Evolutionary conservation across 2,329 filamentous ascomycete species (phyloP).

Genomic region (Lachnellula suecica): DNA sequence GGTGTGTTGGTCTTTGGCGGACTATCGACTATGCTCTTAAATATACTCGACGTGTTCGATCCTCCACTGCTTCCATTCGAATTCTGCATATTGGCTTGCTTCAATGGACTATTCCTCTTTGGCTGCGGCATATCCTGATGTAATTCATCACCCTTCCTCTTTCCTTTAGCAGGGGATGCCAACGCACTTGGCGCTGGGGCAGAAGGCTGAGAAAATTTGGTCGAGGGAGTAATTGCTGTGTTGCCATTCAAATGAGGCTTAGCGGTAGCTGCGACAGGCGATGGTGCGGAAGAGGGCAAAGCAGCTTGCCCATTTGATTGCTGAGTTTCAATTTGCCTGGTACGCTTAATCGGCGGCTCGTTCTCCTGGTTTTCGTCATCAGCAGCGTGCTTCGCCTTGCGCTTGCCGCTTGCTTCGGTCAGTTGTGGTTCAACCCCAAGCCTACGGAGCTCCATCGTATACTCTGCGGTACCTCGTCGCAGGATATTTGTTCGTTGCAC

Average conservation of each 20-base stretch:
- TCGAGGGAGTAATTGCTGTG: background rate
- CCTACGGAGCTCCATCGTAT: background rate
- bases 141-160: slow-evolving; percentile 32
- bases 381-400: slow-evolving; percentile 17
- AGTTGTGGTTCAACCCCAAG: background rate
- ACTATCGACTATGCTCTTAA: slow-evolving; percentile 31
- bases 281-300: background rate
- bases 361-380: slow-evolving; percentile 21
- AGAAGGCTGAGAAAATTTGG: background rate
- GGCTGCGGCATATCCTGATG: slow-evolving; percentile 26
- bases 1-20: slow-evolving; percentile 14
- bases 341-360: slow-evolving; percentile 25
- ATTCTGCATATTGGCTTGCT: slow-evolving; percentile 19
- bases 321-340: slow-evolving; percentile 6
- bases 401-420: slow-evolving; percentile 1
- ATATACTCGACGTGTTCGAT: slow-evolving; percentile 32
- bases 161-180: slow-evolving; percentile 20
- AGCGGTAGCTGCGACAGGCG: background rate
- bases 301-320: slow-evolving; percentile 1
- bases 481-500: slow-evolving; percentile 6
- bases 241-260: slow-evolving; percentile 9
- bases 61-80: slow-evolving; percentile 15
- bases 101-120: slow-evolving; percentile 18
- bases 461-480: slow-evolving; percentile 12
- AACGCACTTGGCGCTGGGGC: background rate